Evolutionary conservation across 768 basidiomycete species (phyloP).

Genomic region (Cubamyces sp.): DNA sequence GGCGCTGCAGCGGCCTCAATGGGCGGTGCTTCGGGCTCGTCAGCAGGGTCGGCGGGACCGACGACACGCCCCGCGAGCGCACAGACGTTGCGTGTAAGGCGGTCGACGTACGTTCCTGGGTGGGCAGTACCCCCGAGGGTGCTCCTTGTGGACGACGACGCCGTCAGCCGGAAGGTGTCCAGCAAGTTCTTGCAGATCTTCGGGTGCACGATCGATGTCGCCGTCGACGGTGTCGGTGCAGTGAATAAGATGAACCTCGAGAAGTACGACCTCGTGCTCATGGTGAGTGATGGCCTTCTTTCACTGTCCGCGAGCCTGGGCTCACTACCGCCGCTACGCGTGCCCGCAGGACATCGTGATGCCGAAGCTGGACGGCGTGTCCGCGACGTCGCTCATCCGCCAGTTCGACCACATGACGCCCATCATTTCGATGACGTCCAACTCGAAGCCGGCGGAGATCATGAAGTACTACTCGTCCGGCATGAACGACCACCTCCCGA

Average conservation of each 20-base stretch:
- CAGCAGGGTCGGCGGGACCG: not conserved
- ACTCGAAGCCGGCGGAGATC: conserved; percentile 90
- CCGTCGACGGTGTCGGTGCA: conserved; percentile 89
- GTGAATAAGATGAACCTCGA: conserved; percentile 96
- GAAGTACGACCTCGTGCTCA: conserved; percentile 94
- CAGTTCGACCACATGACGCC: conserved; percentile 96
- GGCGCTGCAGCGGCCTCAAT: conserved; percentile 30
- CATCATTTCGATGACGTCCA: conserved; percentile 98
- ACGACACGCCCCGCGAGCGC: conserved; percentile 26
- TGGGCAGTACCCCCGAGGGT: conserved; percentile 94
- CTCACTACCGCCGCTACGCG: not conserved
- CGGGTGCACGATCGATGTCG: conserved; percentile 93
- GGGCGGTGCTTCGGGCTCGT: not conserved
- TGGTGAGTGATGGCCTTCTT: conserved; percentile 57
- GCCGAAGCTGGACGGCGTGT: conserved; percentile 85
- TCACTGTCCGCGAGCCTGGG: not conserved
- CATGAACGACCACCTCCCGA: conserved; percentile 97
- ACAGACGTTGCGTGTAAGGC: conserved; percentile 66
- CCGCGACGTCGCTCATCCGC: conserved; percentile 90
- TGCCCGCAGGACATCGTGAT: conserved; percentile 86
- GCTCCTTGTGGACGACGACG: conserved; percentile 93
- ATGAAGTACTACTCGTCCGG: conserved; percentile 89
- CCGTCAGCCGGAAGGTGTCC: conserved; percentile 83
- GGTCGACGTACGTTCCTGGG: conserved; percentile 83
- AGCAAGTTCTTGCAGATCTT: conserved; percentile 95